Evolutionary conservation across 257 asterid genomes (phyloP).

Genomic region (Thymus quinquecostatus): DNA sequence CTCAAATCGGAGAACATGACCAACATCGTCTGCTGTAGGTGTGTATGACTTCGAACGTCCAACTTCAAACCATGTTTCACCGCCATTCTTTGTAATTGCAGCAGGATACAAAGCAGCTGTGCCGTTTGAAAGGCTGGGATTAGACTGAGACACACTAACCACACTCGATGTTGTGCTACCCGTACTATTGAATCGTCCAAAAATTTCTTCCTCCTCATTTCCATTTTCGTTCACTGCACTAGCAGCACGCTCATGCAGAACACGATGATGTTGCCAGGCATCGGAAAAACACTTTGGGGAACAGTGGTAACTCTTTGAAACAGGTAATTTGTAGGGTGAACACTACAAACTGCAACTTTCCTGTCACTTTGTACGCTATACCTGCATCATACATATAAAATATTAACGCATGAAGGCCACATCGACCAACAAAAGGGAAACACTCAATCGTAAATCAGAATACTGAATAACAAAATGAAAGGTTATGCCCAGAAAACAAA

Average conservation of each 20-base stretch:
- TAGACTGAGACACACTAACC: slow-evolving; percentile 56
- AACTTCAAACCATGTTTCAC: slow-evolving; percentile 96
- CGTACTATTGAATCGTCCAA: slow-evolving; percentile 74
- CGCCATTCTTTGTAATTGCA: slow-evolving; percentile 65
- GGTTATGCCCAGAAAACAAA: slow-evolving; percentile 9
- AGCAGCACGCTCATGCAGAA: slow-evolving; percentile 92
- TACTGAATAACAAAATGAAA: background rate
- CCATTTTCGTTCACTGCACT: slow-evolving; percentile 78
- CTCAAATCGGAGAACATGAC: slow-evolving; percentile 87
- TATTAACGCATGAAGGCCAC: slow-evolving; percentile 6
- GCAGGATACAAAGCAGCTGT: slow-evolving; percentile 72
- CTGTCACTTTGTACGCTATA: slow-evolving; percentile 91
- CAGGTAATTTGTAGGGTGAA: slow-evolving; percentile 91
- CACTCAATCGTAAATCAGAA: background rate
- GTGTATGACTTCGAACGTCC: slow-evolving; percentile 84
- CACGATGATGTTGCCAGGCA: slow-evolving; percentile 98
- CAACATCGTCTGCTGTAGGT: slow-evolving; percentile 90
- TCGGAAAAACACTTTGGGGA: slow-evolving; percentile 87
- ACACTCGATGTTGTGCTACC: slow-evolving; percentile 45
- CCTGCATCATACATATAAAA: slow-evolving; percentile 51
- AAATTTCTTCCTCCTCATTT: slow-evolving; percentile 88
- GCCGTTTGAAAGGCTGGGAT: slow-evolving; percentile 61
- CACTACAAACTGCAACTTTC: slow-evolving; percentile 85
- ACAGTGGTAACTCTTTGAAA: slow-evolving; percentile 91
- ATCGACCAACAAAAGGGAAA: background rate